phyloP scores from a whole-genome alignment of 192 early-diverging fungal genomes.

The Ramicandelaber brevisporus region DNA sequence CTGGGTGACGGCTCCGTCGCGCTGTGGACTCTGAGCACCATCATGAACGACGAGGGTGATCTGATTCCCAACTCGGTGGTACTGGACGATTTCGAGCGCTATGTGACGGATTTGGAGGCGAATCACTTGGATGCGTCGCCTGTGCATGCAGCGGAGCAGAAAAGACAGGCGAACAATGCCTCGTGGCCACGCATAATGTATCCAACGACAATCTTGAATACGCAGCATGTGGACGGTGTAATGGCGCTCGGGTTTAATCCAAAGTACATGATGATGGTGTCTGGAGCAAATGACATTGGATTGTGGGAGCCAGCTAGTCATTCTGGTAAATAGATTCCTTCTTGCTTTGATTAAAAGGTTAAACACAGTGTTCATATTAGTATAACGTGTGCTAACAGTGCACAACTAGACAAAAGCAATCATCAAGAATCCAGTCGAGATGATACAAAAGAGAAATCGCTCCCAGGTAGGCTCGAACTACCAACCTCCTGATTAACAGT shows the following conservation, averaged over 20 bases:
- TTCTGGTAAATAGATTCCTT: constrained; percentile 24
- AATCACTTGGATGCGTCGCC: background rate
- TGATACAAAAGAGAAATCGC: too few species aligned
- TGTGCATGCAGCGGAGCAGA: constrained; percentile 2
- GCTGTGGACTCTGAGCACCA: constrained; percentile 3
- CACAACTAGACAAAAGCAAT: too few species aligned
- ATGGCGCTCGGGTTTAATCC: constrained; percentile 45
- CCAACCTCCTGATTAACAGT: too few species aligned
- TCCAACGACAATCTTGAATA: constrained; percentile 7
- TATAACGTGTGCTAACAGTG: too few species aligned
- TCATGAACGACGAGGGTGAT: constrained; percentile 1
- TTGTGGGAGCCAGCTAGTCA: too few species aligned
- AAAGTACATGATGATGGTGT: constrained; percentile 44
- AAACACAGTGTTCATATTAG: too few species aligned
- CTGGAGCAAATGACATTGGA: constrained; percentile 28
- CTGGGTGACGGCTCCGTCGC: constrained; percentile 2
- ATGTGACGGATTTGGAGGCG: background rate
- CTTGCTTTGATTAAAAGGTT: constrained; percentile 1
- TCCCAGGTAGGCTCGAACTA: too few species aligned
- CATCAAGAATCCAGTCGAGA: too few species aligned
- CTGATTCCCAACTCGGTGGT: background rate
- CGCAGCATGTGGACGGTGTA: constrained; percentile 15
- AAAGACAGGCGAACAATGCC: too few species aligned
- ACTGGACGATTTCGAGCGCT: background rate
- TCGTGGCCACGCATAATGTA: background rate